These are phyloP conservation scores for Cercospora beticola DNA, from an alignment of 2,329 filamentous ascomycete genomes.

Conservation along the genomic window DNA sequence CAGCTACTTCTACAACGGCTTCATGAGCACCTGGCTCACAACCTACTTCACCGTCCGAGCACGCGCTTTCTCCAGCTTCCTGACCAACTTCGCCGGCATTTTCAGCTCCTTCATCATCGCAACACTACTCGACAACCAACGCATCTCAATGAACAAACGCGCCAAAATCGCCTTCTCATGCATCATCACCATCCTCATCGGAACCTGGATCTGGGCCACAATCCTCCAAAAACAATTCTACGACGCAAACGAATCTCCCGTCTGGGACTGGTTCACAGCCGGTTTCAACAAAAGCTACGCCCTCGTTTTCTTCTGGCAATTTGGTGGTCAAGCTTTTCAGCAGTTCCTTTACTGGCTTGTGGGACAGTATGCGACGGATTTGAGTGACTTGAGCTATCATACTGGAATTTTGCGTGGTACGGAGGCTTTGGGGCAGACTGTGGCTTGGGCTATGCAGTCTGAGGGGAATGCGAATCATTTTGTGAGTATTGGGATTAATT, in stretches of 20 bases:
- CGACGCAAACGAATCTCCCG: neutral
- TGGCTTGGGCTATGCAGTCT: constrained; percentile 16
- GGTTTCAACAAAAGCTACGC: constrained; percentile 13
- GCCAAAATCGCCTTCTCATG: constrained; percentile 25
- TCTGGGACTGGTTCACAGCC: constrained; percentile 11
- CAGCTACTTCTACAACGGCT: constrained; percentile 45
- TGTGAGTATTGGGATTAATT: constrained; percentile 15
- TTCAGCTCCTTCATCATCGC: constrained; percentile 20
- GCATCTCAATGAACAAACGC: constrained; percentile 23
- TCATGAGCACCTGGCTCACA: constrained; percentile 52
- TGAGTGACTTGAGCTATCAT: constrained; percentile 8
- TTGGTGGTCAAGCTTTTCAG: constrained; percentile 15
- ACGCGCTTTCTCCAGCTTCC: constrained; percentile 45
- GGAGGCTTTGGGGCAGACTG: constrained; percentile 13
- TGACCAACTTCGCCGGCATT: constrained; percentile 43
- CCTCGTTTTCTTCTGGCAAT: constrained; percentile 14
- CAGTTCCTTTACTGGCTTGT: constrained; percentile 15
- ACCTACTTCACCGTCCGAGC: constrained; percentile 49
- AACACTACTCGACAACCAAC: constrained; percentile 18
- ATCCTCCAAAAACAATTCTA: constrained; percentile 18
- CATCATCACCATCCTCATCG: constrained; percentile 18
- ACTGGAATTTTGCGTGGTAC: constrained; percentile 8
- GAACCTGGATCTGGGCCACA: constrained; percentile 25
- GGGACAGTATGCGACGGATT: constrained; percentile 12
- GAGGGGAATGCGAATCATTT: constrained; percentile 13